These are phyloP conservation scores for Cercospora sojina DNA, from an alignment of 2,329 filamentous ascomycete genomes.

Conservation along the genomic window DNA sequence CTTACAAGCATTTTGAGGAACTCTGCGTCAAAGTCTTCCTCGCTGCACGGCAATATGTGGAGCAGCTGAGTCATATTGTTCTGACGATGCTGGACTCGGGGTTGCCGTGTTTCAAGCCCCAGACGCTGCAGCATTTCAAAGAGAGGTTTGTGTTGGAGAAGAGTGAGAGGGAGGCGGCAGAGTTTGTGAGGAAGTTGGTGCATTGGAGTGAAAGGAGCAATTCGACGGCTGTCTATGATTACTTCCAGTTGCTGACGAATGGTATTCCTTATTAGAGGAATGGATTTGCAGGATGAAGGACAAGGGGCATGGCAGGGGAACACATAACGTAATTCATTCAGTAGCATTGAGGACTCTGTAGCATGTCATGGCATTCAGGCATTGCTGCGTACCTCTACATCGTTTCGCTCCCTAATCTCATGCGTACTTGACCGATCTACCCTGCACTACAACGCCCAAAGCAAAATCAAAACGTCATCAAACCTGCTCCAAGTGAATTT, in stretches of 20 bases:
- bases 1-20: slow-evolving; percentile 95
- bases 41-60: slow-evolving; percentile 78
- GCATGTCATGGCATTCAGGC: background rate
- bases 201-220: slow-evolving; percentile 88
- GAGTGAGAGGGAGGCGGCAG: slow-evolving; percentile 87
- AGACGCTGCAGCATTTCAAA: slow-evolving; percentile 87
- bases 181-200: slow-evolving; percentile 87
- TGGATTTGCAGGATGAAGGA: background rate
- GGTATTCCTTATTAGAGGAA: slow-evolving; percentile 79
- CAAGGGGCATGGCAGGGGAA: background rate
- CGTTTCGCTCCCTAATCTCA: background rate
- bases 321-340: background rate
- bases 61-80: slow-evolving; percentile 87
- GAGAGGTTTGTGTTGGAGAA: slow-evolving; percentile 91
- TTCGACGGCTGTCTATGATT: slow-evolving; percentile 92
- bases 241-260: slow-evolving; percentile 96
- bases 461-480: background rate
- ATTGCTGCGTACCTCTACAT: background rate
- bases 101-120: slow-evolving; percentile 95
- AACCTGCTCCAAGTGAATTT: background rate
- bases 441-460: background rate
- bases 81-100: slow-evolving; percentile 94
- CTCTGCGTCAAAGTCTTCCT: slow-evolving; percentile 94
- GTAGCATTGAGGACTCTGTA: background rate
- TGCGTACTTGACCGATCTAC: background rate